Conservation (phyloP, 768 basidiomycete species). For the Tulasnella sp. region DNA sequence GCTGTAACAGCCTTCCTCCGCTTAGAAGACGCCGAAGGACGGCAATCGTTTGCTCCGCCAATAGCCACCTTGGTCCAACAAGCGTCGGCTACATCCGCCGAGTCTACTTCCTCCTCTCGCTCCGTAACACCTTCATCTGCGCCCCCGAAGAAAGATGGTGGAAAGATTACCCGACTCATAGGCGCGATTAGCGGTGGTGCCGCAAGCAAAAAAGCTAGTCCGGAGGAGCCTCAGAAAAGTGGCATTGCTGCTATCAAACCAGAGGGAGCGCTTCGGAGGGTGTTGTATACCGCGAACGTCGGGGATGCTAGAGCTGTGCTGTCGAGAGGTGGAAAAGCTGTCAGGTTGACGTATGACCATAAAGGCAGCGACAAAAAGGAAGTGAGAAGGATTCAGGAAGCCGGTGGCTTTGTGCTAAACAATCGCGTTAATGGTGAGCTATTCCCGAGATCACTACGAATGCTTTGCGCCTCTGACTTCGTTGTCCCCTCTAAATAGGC, state of each 20-base stretch:
- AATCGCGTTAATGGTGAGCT: slow-evolving; percentile 82
- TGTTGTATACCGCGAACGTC: slow-evolving; percentile 92
- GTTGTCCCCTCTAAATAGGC: slow-evolving; percentile 27
- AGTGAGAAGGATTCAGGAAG: slow-evolving; percentile 94
- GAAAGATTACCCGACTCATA: slow-evolving; percentile 33
- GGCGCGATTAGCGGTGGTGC: slow-evolving; percentile 41
- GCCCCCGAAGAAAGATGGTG: slow-evolving; percentile 29
- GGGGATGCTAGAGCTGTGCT: slow-evolving; percentile 94
- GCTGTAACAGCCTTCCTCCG: slow-evolving; percentile 94
- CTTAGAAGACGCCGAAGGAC: slow-evolving; percentile 71
- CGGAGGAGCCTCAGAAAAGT: slow-evolving; percentile 30
- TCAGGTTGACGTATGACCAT: slow-evolving; percentile 95
- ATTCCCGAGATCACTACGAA: not conserved
- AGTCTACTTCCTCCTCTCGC: not conserved
- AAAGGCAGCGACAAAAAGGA: slow-evolving; percentile 97
- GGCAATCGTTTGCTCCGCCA: slow-evolving; percentile 51
- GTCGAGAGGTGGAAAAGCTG: slow-evolving; percentile 80
- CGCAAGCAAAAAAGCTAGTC: slow-evolving; percentile 37
- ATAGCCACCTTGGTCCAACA: slow-evolving; percentile 28
- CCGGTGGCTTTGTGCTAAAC: slow-evolving; percentile 97
- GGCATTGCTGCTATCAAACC: slow-evolving; percentile 29
- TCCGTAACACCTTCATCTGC: not conserved
- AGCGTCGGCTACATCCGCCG: slow-evolving; percentile 22
- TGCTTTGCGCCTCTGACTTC: not conserved
- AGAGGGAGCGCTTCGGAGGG: slow-evolving; percentile 49